Percentiles rank a stretch among this genome's conserved stretches.
Conservation (phyloP, 1,284 basidiomycete species). For the Rugosomyces carneus region DNA sequence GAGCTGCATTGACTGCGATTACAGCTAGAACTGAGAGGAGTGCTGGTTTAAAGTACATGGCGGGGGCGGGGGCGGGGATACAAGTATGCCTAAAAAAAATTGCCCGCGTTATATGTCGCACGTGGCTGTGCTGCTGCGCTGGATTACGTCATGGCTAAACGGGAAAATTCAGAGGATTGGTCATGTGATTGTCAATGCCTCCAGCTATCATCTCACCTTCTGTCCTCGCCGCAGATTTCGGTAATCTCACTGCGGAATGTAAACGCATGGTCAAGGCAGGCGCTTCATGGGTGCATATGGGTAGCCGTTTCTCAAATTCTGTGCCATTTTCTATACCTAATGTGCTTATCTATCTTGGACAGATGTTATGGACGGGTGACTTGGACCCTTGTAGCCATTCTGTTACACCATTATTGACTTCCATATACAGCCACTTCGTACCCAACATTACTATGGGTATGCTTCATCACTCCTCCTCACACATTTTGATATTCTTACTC, state of each 20-base stretch:
- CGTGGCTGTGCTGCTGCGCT: constrained; percentile 2
- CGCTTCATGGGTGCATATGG: constrained; percentile 97
- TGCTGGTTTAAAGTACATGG: constrained; percentile 22
- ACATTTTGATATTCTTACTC: background rate
- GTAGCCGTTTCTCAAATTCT: constrained; percentile 36
- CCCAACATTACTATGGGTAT: constrained; percentile 96
- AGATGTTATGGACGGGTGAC: constrained; percentile 96
- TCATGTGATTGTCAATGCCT: constrained; percentile 47
- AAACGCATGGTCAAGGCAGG: constrained; percentile 88
- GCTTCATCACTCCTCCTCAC: constrained; percentile 14
- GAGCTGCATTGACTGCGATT: constrained; percentile 22
- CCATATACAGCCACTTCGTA: constrained; percentile 80
- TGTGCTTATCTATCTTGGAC: constrained; percentile 12
- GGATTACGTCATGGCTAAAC: constrained; percentile 3
- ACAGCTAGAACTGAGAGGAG: constrained; percentile 24
- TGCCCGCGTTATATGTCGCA: too few species aligned
- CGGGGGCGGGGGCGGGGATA: too few species aligned
- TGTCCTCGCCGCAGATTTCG: constrained; percentile 92
- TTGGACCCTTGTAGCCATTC: constrained; percentile 9
- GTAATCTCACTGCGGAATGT: constrained; percentile 87
- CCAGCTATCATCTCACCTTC: constrained; percentile 87
- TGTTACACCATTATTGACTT: constrained; percentile 10
- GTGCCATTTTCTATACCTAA: background rate
- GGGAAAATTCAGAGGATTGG: background rate
- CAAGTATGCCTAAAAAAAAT: too few species aligned